These are phyloP conservation scores for Aplosporella prunicola DNA, from an alignment of 2,329 filamentous ascomycete species.

Conservation along the genomic window DNA sequence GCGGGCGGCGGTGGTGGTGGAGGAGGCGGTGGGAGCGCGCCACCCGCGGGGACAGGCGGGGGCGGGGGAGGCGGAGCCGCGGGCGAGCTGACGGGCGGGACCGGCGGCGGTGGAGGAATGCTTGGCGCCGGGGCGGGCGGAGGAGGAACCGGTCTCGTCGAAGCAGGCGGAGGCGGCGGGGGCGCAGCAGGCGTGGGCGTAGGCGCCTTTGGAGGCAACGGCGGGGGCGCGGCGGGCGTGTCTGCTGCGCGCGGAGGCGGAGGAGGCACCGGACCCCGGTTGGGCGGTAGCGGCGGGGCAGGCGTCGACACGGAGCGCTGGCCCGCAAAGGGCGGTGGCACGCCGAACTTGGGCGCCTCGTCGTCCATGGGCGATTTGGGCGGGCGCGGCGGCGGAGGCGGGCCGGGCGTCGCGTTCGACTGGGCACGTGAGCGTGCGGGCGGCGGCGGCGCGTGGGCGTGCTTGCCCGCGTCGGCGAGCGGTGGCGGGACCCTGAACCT, in stretches of 20 bases:
- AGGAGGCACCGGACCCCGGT: slow-evolving; percentile 56
- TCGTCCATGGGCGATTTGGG: slow-evolving; percentile 54
- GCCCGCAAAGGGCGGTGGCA: slow-evolving; percentile 71
- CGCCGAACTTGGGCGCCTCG: slow-evolving; percentile 54
- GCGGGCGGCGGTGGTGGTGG: slow-evolving; percentile 35
- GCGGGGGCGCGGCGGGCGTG: slow-evolving; percentile 25
- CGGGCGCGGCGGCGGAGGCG: slow-evolving; percentile 53
- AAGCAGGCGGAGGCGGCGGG: slow-evolving; percentile 21
- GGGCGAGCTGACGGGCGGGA: slow-evolving; percentile 18
- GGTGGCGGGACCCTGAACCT: slow-evolving; percentile 81
- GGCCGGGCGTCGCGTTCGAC: slow-evolving; percentile 43
- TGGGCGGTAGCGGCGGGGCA: slow-evolving; percentile 66
- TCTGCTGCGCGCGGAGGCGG: slow-evolving; percentile 36
- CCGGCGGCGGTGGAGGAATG: slow-evolving; percentile 38
- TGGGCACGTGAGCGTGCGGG: slow-evolving; percentile 41
- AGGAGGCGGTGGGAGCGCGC: slow-evolving; percentile 18
- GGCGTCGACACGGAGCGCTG: slow-evolving; percentile 43
- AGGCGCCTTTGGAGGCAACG: slow-evolving; percentile 17
- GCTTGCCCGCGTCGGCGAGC: slow-evolving; percentile 82
- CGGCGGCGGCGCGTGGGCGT: slow-evolving; percentile 38
- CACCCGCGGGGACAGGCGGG: slow-evolving; percentile 2
- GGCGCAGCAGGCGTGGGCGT: slow-evolving; percentile 30
- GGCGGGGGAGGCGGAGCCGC: slow-evolving; percentile 5
- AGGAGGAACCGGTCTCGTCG: slow-evolving; percentile 16
- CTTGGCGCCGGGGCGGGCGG: slow-evolving; percentile 27